phyloP scores from a whole-genome alignment of 768 basidiomycete genomes.

The Hirschioporus abietinus region DNA sequence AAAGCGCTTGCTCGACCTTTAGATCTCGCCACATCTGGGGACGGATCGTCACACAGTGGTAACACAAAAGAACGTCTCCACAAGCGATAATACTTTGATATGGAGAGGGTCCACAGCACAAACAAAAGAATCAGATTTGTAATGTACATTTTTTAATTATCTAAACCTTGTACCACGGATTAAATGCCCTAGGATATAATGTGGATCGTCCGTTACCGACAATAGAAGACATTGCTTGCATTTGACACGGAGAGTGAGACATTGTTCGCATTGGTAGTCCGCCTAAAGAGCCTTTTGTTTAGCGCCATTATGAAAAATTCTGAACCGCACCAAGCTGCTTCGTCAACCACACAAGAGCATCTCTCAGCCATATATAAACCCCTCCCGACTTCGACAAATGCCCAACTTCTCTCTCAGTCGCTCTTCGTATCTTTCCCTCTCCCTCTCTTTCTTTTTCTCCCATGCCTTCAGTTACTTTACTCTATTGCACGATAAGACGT shows the following conservation, averaged over 20 bases:
- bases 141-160: constrained; percentile 1
- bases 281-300: background rate
- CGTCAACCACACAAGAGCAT: background rate
- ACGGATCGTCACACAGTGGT: background rate
- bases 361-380: background rate
- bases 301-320: background rate
- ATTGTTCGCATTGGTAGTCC: background rate
- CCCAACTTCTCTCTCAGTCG: no score
- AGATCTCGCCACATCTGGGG: background rate
- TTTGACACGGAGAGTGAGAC: background rate
- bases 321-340: background rate
- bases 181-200: background rate
- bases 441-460: no score
- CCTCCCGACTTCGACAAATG: background rate
- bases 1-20: constrained; percentile 39
- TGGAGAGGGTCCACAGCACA: background rate
- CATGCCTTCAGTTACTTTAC: no score
- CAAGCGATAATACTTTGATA: no score
- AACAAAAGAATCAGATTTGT: constrained; percentile 1
- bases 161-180: background rate
- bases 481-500: no score
- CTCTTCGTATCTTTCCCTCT: no score
- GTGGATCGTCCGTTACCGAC: background rate
- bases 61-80: background rate
- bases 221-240: background rate